Conservation (phyloP, 2,329 filamentous ascomycete species). For the Fusarium staphyleae region DNA sequence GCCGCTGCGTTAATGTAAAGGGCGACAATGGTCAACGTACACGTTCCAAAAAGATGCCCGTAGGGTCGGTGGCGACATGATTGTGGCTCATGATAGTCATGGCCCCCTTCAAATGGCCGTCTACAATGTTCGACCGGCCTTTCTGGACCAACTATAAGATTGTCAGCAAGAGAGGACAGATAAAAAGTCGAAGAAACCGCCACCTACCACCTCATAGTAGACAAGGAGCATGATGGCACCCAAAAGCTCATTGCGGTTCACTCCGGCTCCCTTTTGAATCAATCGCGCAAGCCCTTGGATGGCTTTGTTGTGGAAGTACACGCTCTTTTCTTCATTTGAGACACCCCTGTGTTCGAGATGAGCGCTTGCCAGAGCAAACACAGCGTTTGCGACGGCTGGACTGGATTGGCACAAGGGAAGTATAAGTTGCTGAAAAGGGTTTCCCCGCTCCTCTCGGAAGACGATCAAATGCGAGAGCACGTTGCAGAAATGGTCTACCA, state of each 20-base stretch:
- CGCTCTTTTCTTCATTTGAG: constrained; percentile 60
- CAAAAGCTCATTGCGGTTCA: constrained; percentile 63
- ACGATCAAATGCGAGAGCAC: constrained; percentile 71
- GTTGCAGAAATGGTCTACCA: constrained; percentile 70
- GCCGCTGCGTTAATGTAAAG: neutral
- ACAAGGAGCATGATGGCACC: constrained; percentile 68
- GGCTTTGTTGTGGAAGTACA: constrained; percentile 66
- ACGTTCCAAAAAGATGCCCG: constrained; percentile 64
- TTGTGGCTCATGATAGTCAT: constrained; percentile 65
- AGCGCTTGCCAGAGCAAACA: constrained; percentile 83
- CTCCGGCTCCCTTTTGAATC: constrained; percentile 60
- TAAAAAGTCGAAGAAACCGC: neutral
- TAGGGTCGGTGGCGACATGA: constrained; percentile 55
- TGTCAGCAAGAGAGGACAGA: constrained; percentile 13
- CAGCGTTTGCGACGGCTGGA: constrained; percentile 76
- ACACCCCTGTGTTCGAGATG: constrained; percentile 75
- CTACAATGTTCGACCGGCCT: constrained; percentile 65
- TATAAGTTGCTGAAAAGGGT: constrained; percentile 68
- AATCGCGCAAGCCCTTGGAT: constrained; percentile 64
- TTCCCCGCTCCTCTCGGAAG: constrained; percentile 67
- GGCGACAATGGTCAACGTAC: constrained; percentile 48
- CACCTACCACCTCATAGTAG: constrained; percentile 68
- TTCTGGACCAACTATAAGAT: constrained; percentile 63
- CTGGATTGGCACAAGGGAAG: constrained; percentile 65
- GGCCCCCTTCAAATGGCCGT: constrained; percentile 67